phyloP scores from a whole-genome alignment of 1,139 yeast species.

The Saccharomycopsis phalli region DNA sequence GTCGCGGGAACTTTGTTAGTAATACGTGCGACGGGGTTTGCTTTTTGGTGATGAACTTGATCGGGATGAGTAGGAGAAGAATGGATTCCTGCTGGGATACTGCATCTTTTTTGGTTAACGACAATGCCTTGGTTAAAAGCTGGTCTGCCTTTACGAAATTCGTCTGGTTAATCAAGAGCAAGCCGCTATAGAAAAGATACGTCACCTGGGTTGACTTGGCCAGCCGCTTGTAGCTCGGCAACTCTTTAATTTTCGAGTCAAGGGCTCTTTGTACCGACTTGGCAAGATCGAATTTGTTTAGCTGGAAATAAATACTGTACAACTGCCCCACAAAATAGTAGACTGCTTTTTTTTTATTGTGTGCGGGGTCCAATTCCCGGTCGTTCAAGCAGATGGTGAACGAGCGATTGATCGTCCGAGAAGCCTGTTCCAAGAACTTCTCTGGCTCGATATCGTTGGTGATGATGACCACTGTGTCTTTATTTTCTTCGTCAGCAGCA shows the following conservation, averaged over 20 bases:
- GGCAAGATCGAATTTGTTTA: constrained; percentile 68
- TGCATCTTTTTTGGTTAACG: constrained; percentile 26
- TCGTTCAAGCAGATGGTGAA: constrained; percentile 77
- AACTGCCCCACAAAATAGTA: constrained; percentile 69
- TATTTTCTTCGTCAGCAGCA: constrained; percentile 22
- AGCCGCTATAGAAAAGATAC: constrained; percentile 59
- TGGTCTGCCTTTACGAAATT: constrained; percentile 44
- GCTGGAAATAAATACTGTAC: constrained; percentile 60
- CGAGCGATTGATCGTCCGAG: constrained; percentile 57
- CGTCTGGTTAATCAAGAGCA: constrained; percentile 53
- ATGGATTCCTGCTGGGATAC: constrained; percentile 34
- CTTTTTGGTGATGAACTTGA: constrained; percentile 38
- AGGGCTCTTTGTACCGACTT: constrained; percentile 72
- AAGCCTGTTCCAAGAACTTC: constrained; percentile 43
- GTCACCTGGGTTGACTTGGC: constrained; percentile 48
- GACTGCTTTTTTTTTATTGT: constrained; percentile 55
- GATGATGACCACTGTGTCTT: not conserved
- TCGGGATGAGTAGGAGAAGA: constrained; percentile 45
- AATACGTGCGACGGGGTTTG: constrained; percentile 31
- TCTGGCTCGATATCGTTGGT: not conserved
- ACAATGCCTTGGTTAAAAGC: constrained; percentile 42
- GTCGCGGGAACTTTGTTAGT: constrained; percentile 32
- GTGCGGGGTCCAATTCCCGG: constrained; percentile 43
- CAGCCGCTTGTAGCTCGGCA: constrained; percentile 40
- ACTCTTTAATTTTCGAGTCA: constrained; percentile 43